Conservation (phyloP, 2,329 filamentous ascomycete species). For the Knufia petricola region DNA sequence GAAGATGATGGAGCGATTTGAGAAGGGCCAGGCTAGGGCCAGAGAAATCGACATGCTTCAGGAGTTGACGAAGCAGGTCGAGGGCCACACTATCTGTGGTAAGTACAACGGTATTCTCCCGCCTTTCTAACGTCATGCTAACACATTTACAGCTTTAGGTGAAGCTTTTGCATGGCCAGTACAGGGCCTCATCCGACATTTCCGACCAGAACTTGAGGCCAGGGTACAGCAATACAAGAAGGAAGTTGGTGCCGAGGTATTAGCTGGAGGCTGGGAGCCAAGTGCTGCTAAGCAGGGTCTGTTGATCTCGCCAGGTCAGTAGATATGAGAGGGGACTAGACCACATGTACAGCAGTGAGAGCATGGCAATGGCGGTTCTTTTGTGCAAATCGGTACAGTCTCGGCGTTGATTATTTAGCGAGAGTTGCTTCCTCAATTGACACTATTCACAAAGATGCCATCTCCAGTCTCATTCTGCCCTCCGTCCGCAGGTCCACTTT, state of each 20-base stretch:
- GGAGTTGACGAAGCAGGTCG: slow-evolving; percentile 97
- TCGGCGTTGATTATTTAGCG: background rate
- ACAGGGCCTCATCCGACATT: slow-evolving; percentile 95
- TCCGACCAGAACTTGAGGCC: slow-evolving; percentile 88
- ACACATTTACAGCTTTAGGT: slow-evolving; percentile 56
- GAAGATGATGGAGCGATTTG: slow-evolving; percentile 96
- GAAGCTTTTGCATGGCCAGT: slow-evolving; percentile 99
- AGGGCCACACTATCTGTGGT: slow-evolving; percentile 98
- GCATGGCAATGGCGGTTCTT: background rate
- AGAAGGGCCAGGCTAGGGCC: slow-evolving; percentile 76
- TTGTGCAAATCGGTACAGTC: slow-evolving; percentile 1
- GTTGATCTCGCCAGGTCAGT: slow-evolving; percentile 83
- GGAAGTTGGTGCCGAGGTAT: slow-evolving; percentile 58
- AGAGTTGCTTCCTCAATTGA: background rate
- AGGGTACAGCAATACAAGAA: slow-evolving; percentile 73
- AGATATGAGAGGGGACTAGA: background rate
- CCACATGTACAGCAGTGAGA: slow-evolving; percentile 7
- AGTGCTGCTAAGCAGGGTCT: slow-evolving; percentile 67
- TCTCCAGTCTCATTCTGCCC: too few relatives aligned
- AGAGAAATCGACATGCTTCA: slow-evolving; percentile 99
- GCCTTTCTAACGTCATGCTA: slow-evolving; percentile 22
- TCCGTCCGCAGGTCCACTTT: too few relatives aligned
- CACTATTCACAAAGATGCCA: background rate
- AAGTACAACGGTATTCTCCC: slow-evolving; percentile 30
- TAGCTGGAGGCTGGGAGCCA: slow-evolving; percentile 82